Evolutionary conservation across 306 rosid species (phyloP), one percentile per base, ranked within the genome.

Genomic region (Lathyrus sativus): DNA sequence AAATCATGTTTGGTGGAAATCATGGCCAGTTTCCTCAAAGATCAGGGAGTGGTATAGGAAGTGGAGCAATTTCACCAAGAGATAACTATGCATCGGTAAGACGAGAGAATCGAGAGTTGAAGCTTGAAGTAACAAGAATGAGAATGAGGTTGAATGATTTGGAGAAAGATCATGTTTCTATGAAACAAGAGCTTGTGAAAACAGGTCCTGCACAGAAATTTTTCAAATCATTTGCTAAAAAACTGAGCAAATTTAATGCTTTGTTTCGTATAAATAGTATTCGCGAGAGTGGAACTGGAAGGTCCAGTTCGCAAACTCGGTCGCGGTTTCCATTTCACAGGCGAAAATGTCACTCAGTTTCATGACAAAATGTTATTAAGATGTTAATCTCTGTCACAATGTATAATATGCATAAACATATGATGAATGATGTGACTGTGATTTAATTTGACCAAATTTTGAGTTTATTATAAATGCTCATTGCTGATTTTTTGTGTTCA

Each of bases 61-160:
- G 99, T 60, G 99, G 97, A 54, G 99, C 99, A 68, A 95, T 95
- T 14, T 95, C 99, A 6, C 99, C 99, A 0, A 78, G 97, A 75
- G 99, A 95, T 77, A 95, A 95, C 78, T 95, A 95, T 9, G 99
- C 99, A 22, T 95, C 99, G 0, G 99, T 95, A 2, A 74, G 99
- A 80, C 79, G 99, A 73, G 99, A 95, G 86, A 95, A 95, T 79
- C 78, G 99, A 13, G 99, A 95, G 77, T 84, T 95, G 68, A 95
- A 95, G 81, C 96, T 95, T 12, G 99, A 95, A 74, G 99, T 95
- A 12, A 95, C 99, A 8, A 89, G 99, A 71, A 95, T 95, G 99
- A 83, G 99, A 82, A 95, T 95, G 99, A 85, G 99, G 79, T 84
- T 95, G 3, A 90, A 97, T 2, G 99, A 95, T 78, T 78, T 95